Evolutionary conservation across 2,329 filamentous ascomycete genomes (phyloP).

Genomic region (Chrysoporthe austroafricana): DNA sequence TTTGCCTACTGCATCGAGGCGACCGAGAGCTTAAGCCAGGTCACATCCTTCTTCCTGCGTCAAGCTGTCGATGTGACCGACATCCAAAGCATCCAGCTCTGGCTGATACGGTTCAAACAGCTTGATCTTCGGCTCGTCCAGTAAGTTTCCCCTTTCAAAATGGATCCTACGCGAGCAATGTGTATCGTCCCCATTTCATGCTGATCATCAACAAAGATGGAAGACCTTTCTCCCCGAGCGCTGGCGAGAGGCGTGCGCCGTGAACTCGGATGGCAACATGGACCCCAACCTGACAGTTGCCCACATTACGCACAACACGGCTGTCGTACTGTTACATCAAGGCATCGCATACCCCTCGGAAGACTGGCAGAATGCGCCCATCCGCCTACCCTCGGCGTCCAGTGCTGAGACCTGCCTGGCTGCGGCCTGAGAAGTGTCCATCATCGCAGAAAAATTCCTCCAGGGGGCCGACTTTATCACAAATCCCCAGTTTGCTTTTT

Average conservation of each 20-base stretch:
- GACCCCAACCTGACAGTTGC: constrained; percentile 50
- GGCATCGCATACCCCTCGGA: constrained; percentile 43
- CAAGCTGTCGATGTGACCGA: constrained; percentile 44
- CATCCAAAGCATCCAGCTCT: constrained; percentile 42
- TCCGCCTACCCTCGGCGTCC: constrained; percentile 42
- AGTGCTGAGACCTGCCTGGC: constrained; percentile 46
- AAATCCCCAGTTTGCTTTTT: constrained; percentile 44
- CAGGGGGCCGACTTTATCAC: constrained; percentile 32
- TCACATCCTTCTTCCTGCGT: constrained; percentile 48
- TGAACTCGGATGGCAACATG: constrained; percentile 44
- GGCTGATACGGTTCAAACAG: constrained; percentile 51
- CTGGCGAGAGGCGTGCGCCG: constrained; percentile 46
- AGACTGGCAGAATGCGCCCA: constrained; percentile 36
- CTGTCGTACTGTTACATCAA: constrained; percentile 47
- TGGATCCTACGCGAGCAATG: neutral
- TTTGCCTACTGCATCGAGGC: constrained; percentile 52
- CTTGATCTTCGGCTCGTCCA: constrained; percentile 47
- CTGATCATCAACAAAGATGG: constrained; percentile 38
- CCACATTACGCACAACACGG: constrained; percentile 48
- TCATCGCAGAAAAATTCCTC: constrained; percentile 43
- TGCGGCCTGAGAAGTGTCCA: constrained; percentile 44
- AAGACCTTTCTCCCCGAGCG: constrained; percentile 49
- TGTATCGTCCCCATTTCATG: neutral
- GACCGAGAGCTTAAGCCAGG: constrained; percentile 46
- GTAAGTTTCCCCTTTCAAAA: constrained; percentile 30